Base-by-base conservation (phyloP, 2,329 filamentous ascomycete genomes). In the Graphilbum sp. region DNA sequence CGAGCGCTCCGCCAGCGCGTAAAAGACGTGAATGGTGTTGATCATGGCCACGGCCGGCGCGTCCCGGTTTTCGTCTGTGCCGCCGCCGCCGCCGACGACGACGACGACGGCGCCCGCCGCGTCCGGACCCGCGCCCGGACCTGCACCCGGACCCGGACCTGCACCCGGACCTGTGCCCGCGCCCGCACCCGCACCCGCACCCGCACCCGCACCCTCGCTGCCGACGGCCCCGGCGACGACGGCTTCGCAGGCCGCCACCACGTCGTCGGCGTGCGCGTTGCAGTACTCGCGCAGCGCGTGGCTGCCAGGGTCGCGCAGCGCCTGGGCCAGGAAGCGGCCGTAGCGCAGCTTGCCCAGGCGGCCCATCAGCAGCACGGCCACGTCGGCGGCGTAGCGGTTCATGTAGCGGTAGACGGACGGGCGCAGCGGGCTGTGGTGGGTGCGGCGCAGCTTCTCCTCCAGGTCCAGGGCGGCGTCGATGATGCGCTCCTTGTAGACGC, bases 381-480 rank as follows among this genome's bases (percentile, higher is more conserved):
- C 75, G 50, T 98, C 87, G 45, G 81, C 80, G 0, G 90, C 78
- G 52, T 96, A 98, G 42, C 86, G 75, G 55, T 94, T 94, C 44
- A 99, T 69, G 54, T 93, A 98, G 52, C 85, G 84, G 55, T 93
- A 86, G 17, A 98, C 69, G 1, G 90, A 88, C 41, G 78, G 73
- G 33, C 92, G 72, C 66, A 98, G 96, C 0, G 88, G 88, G 50
- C 87, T 96, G 49, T 83, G 79, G 35, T 87, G 79, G 2, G 90
- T 98, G 43, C 90, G 67, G 24, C 90, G 74, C 30, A 98, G 64
- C 46, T 79, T 81, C 38, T 79, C 73, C 55, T 99, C 90, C 0
- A 99, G 66, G 32, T 86, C 80, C 40, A 98, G 65, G n/a, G 93
- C 84, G 37, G 81, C 83, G 47, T 93, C 81, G 35, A 96, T 84